Percentiles rank a stretch among this genome's conserved stretches.
Evolutionary conservation across 768 basidiomycete genomes (phyloP).

Genomic region (Leccinellum rugosiceps): DNA sequence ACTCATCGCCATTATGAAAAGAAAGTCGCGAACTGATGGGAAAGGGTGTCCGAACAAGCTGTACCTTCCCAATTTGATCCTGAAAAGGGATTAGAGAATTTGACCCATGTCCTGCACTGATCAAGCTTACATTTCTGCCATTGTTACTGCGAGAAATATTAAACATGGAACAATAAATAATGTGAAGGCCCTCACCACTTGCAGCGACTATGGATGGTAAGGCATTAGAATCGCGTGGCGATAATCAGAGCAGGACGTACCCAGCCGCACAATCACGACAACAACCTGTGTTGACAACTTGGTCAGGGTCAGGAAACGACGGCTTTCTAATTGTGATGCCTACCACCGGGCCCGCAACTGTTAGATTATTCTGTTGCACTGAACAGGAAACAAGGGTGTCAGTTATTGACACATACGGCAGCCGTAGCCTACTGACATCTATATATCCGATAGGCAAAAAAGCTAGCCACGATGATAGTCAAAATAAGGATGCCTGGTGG

Average conservation of each 20-base stretch:
- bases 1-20: not conserved
- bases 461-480: slow-evolving; percentile 9
- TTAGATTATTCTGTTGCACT: slow-evolving; percentile 15
- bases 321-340: not conserved
- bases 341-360: slow-evolving; percentile 19
- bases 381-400: not conserved
- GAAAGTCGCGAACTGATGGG: slow-evolving; percentile 6
- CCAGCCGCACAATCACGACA: slow-evolving; percentile 17
- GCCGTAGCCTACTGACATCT: slow-evolving; percentile 8
- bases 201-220: slow-evolving; percentile 17
- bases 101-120: not conserved
- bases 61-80: slow-evolving; percentile 14
- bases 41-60: slow-evolving; percentile 6
- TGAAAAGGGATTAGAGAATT: not conserved
- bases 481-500: not conserved
- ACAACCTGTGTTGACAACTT: slow-evolving; percentile 6
- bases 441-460: slow-evolving; percentile 27
- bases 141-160: slow-evolving; percentile 15
- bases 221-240: not conserved
- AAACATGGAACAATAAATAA: not conserved
- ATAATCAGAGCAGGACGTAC: slow-evolving; percentile 4
- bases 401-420: not conserved
- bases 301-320: not conserved
- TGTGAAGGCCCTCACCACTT: slow-evolving; percentile 13
- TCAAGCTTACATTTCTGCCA: slow-evolving; percentile 19